A percentile compares a stretch with the other conserved stretches of the same genome.
These are phyloP conservation scores for Microcera coccophila DNA, from an alignment of 2,329 filamentous ascomycete species.

Conservation along the genomic window DNA sequence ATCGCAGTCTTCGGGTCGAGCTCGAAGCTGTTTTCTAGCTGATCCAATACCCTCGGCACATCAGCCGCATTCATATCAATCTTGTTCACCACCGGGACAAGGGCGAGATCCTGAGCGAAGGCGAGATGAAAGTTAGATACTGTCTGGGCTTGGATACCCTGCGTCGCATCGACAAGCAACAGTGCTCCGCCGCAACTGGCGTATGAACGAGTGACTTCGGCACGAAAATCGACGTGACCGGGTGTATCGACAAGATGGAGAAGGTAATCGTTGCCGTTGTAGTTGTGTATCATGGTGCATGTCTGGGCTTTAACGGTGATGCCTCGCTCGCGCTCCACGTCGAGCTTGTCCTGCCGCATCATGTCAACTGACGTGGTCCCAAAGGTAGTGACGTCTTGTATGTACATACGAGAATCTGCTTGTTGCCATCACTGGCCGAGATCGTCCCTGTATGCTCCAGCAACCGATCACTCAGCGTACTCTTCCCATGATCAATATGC, in stretches of 20 bases:
- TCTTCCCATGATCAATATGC: constrained; percentile 98
- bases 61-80: constrained; percentile 90
- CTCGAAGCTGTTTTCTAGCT: constrained; percentile 85
- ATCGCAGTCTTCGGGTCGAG: constrained; percentile 69
- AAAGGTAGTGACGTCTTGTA: background rate
- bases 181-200: constrained; percentile 92
- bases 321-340: constrained; percentile 91
- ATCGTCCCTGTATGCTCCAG: constrained; percentile 95
- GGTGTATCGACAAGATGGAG: constrained; percentile 95
- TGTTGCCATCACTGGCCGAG: constrained; percentile 71
- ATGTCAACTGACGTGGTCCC: background rate
- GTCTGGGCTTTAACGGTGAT: constrained; percentile 99
- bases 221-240: constrained; percentile 95
- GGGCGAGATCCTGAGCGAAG: constrained; percentile 80
- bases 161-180: constrained; percentile 89
- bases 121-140: constrained; percentile 98
- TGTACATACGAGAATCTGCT: constrained; percentile 70
- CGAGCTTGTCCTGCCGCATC: constrained; percentile 72
- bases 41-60: constrained; percentile 76
- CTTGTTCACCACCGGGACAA: constrained; percentile 95
- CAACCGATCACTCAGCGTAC: constrained; percentile 86
- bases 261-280: constrained; percentile 82
- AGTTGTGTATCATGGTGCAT: constrained; percentile 92
- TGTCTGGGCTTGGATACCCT: constrained; percentile 95
- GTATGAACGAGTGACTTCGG: constrained; percentile 93